Base-by-base conservation (phyloP, 1,284 basidiomycete genomes). In the Prillingera fragicola region DNA sequence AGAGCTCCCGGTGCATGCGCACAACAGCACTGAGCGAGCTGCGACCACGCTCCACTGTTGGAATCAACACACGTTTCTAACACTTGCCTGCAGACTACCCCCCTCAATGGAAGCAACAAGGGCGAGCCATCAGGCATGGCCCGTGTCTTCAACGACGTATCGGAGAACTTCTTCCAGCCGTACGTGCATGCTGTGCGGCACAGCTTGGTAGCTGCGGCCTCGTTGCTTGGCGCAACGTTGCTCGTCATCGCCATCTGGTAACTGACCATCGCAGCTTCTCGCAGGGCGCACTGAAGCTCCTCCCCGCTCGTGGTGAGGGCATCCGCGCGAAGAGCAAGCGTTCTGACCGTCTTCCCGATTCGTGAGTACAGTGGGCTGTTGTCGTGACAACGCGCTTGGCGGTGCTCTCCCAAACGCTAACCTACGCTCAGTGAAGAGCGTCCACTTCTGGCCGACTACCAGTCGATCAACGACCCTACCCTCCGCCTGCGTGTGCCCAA, bases 401-500 rank as follows among this genome's bases (percentile, higher is more conserved):
- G 8, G 9, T 28, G 26, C n/a, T 28, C 26, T 28, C 8, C 26
- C n/a, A 9, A 28, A n/a, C 10, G 27, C 10, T 10, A 28, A 28
- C 15, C 27, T 10, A 28, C 27, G 15, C 10, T 28, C 31, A 60
- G 55, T 28, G 49, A 55, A 12, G 35, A 52, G 19, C 55, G 57
- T 38, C 62, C 62, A 7, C 50, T 66, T 9, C 49, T 67, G 26
- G 55, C 60, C 18, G 65, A 67, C 44, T 70, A 70, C 40, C 66
- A 70, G 37, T 59, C 68, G 6, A 69, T 69, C 50, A 63, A 64
- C 36, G 62, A 70, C 43, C 62, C 64, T 7, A 49, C 43, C 12
- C 54, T 69, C 42, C 54, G 50, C 4, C 48, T 69, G 24, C 56
- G 65, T 21, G 56, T 70, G n/a, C 60, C 63, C 21, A 63, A 90